Conservation (phyloP, 1,284 basidiomycete genomes). For the Trametes polyzona region DNA sequence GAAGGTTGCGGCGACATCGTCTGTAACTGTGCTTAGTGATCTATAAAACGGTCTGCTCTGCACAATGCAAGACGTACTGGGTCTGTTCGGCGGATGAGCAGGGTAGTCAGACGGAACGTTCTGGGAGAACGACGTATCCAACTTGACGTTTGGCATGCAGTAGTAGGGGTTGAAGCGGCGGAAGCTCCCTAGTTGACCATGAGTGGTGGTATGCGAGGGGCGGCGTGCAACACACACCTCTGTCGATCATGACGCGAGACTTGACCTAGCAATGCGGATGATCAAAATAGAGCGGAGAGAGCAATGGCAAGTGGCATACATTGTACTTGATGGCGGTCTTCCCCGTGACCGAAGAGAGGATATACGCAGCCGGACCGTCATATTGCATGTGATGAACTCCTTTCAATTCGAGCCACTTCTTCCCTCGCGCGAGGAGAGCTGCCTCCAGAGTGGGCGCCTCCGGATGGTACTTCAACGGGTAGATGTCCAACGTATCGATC, state of each 20-base stretch:
- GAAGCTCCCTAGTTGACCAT: slow-evolving; percentile 50
- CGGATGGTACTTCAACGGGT: slow-evolving; percentile 54
- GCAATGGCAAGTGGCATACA: slow-evolving; percentile 34
- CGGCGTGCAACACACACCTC: slow-evolving; percentile 47
- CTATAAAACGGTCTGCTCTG: neutral
- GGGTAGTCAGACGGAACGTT: neutral
- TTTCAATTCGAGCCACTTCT: slow-evolving; percentile 53
- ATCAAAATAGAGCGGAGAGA: neutral
- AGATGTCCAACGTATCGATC: slow-evolving; percentile 52
- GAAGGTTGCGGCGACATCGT: slow-evolving; percentile 23
- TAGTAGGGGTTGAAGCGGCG: slow-evolving; percentile 52
- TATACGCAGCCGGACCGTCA: slow-evolving; percentile 48
- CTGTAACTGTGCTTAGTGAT: neutral
- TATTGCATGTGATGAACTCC: slow-evolving; percentile 61
- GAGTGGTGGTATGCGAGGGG: slow-evolving; percentile 55
- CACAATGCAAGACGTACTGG: neutral
- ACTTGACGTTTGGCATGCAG: slow-evolving; percentile 39
- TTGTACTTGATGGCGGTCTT: slow-evolving; percentile 48
- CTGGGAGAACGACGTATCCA: neutral
- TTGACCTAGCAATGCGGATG: slow-evolving; percentile 22
- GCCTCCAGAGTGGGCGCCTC: slow-evolving; percentile 42
- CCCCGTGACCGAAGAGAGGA: neutral
- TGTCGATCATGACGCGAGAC: slow-evolving; percentile 56
- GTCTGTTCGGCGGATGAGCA: neutral
- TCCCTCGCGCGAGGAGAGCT: slow-evolving; percentile 47